Conservation (phyloP, 2,329 filamentous ascomycete species). For the Penicillium sp. region DNA sequence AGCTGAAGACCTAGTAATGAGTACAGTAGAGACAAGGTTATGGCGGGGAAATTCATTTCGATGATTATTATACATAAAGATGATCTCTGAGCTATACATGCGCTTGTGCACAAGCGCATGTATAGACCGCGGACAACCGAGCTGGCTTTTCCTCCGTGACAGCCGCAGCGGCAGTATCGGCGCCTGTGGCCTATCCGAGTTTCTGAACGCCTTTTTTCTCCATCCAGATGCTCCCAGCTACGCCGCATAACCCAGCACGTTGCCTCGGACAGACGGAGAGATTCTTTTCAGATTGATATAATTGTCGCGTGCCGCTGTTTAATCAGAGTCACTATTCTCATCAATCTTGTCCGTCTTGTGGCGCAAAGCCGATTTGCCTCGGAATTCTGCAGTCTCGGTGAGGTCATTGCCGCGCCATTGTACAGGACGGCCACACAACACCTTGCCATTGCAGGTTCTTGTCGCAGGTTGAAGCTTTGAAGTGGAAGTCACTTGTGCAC, state of each 20-base stretch:
- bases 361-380: conserved; percentile 9
- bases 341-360: neutral
- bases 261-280: conserved; percentile 23
- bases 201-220: conserved; percentile 13
- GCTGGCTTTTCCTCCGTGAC: neutral
- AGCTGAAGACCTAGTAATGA: neutral
- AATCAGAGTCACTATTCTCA: neutral
- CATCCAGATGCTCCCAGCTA: conserved; percentile 41
- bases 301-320: neutral
- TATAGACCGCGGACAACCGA: conserved; percentile 2
- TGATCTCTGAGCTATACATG: conserved; percentile 2
- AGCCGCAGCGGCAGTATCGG: neutral
- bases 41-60: neutral
- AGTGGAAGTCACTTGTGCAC: neutral
- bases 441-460: neutral
- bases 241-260: conserved; percentile 49
- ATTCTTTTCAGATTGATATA: neutral
- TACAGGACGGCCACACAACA: neutral
- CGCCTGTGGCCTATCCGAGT: conserved; percentile 1
- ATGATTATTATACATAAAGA: neutral
- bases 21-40: neutral
- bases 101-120: neutral
- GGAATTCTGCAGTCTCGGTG: conserved; percentile 13
- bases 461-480: neutral
- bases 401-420: conserved; percentile 20